Evolutionary conservation across 306 rosid species (phyloP).

Genomic region (Leucaena leucocephala): DNA sequence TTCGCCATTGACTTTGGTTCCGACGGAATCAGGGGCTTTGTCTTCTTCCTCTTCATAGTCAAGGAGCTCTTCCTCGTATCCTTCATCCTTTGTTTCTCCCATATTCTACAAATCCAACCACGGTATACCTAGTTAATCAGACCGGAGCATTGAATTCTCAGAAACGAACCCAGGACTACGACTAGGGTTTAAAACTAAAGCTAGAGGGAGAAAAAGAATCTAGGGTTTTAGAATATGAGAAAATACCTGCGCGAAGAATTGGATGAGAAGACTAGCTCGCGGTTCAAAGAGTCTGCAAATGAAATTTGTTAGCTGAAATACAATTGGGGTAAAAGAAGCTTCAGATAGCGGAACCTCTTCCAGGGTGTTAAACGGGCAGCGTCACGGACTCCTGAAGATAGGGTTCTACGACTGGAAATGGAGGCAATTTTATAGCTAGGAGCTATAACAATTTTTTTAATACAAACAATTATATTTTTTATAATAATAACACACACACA

Average conservation of each 20-base stretch:
- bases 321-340: slow-evolving; percentile 35
- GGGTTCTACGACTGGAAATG: neutral
- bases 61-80: slow-evolving; percentile 82
- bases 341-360: slow-evolving; percentile 37
- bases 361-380: neutral
- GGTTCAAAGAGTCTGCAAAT: slow-evolving; percentile 66
- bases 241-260: slow-evolving; percentile 42
- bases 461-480: too few species aligned
- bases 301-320: slow-evolving; percentile 63
- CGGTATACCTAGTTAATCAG: neutral
- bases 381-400: neutral
- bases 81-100: slow-evolving; percentile 85
- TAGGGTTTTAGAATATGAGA: slow-evolving; percentile 35
- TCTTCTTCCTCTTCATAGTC: slow-evolving; percentile 88
- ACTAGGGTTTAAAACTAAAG: slow-evolving; percentile 39
- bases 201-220: neutral
- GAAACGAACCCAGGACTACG: neutral
- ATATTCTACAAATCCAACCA: slow-evolving; percentile 44
- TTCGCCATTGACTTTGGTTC: slow-evolving; percentile 77
- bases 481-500: too few species aligned
- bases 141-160: neutral
- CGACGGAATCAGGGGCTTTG: slow-evolving; percentile 70
- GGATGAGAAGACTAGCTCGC: slow-evolving; percentile 30
- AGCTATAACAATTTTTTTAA: neutral
- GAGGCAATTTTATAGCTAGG: neutral